A percentile compares a stretch with the other conserved stretches of the same genome.
Evolutionary conservation across 805 yeast genomes (phyloP).

Genomic region (Sungouiozyma ichnusensis): DNA sequence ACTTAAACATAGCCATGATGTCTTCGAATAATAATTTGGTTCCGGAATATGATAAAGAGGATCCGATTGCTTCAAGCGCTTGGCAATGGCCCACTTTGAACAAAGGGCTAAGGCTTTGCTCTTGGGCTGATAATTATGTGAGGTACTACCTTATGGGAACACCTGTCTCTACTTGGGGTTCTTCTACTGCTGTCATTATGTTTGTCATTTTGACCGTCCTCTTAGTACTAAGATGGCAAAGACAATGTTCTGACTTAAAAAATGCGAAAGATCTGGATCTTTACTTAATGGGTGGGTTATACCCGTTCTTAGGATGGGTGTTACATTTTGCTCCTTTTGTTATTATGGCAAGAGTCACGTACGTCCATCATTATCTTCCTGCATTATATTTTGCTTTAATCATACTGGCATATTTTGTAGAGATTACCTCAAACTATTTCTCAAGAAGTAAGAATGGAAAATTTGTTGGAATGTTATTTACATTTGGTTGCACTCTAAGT

Average conservation of each 20-base stretch:
- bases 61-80: slow-evolving; percentile 60
- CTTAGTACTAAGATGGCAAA: slow-evolving; percentile 66
- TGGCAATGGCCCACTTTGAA: slow-evolving; percentile 86
- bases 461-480: slow-evolving; percentile 27
- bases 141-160: slow-evolving; percentile 67
- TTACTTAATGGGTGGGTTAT: slow-evolving; percentile 61
- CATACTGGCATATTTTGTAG: slow-evolving; percentile 44
- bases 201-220: slow-evolving; percentile 40
- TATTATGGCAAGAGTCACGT: slow-evolving; percentile 78
- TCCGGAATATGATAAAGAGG: slow-evolving; percentile 67
- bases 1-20: slow-evolving; percentile 79
- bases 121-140: slow-evolving; percentile 56
- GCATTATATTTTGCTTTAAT: slow-evolving; percentile 69
- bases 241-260: slow-evolving; percentile 59
- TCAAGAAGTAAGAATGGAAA: slow-evolving; percentile 21
- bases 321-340: slow-evolving; percentile 67
- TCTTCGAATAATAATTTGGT: slow-evolving; percentile 82
- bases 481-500: slow-evolving; percentile 30
- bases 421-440: slow-evolving; percentile 31
- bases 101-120: slow-evolving; percentile 67
- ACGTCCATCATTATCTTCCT: slow-evolving; percentile 78
- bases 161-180: slow-evolving; percentile 72
- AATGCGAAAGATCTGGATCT: slow-evolving; percentile 36
- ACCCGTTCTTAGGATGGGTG: slow-evolving; percentile 77
- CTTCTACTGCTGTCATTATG: slow-evolving; percentile 47